Evolutionary conservation across 352 stramenopile species (phyloP), one percentile per base, ranked within the genome.

Genomic region (Blastocystis sp.): DNA sequence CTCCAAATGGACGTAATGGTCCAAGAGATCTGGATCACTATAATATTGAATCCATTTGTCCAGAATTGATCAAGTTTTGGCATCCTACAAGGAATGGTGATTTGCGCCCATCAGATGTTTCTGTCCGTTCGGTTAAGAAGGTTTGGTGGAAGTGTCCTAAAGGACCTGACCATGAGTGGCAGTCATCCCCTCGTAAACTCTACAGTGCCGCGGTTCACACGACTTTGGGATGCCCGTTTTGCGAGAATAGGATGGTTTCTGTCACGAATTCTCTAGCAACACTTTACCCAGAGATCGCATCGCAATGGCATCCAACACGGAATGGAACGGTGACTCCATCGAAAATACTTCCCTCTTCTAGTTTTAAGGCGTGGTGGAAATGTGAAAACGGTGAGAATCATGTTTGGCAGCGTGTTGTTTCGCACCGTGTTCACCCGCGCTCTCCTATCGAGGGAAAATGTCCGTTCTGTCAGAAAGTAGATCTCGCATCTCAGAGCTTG

Each of bases 131-230:
- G 9, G 45, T 53, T 8, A 45, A 64, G 39, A 84, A 84, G n/a
- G 68, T 84, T 45, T 84, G 73, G 73, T 84, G 73, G 73, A 64
- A 66, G 47, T 84, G 73, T 68, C n/a, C 47, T 55, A 63, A 64
- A 29, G 73, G 73, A 54, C 56, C 56, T 13, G 73, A 84, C 26
- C 73, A 84, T 43, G 73, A 84, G 29, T 84, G 73, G 73, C n/a
- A 54, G 6, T 47, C 73, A 6, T 64, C 73, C 2, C 73, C 73
- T 9, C 47, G 50, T n/a, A 23, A 13, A 23, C 26, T 84, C 18
- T 84, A 84, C 53, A 41, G 43, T 9, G 15, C 29, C 0, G 9
- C 37, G 5, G 1, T n/a, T 29, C 29, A 68, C 4, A 23, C 5
- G 20, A 68, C 50, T 29, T n/a, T 15, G 0, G 39, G 41, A 9